Evolutionary conservation across 2,329 filamentous ascomycete genomes (phyloP).

Genomic region (Ophiostoma ulmi): DNA sequence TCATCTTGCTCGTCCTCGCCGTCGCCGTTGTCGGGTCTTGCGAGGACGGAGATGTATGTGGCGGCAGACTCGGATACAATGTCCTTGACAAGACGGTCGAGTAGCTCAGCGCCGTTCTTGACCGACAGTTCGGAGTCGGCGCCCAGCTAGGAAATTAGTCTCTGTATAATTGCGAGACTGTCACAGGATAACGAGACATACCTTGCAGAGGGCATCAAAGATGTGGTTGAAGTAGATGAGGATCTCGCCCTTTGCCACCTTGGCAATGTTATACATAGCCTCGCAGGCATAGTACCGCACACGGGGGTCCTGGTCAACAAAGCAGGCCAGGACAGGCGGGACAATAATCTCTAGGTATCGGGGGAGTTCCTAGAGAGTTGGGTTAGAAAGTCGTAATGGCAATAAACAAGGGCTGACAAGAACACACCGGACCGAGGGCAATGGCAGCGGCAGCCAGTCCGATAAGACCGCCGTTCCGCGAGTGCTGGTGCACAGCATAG

Average conservation of each 20-base stretch:
- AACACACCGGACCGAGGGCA: constrained; percentile 73
- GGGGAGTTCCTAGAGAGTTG: constrained; percentile 65
- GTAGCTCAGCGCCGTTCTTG: constrained; percentile 92
- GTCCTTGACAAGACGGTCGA: constrained; percentile 92
- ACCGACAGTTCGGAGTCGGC: constrained; percentile 95
- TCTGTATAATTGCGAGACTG: neutral
- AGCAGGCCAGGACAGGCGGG: constrained; percentile 92
- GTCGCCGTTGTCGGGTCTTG: constrained; percentile 45
- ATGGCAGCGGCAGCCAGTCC: constrained; percentile 93
- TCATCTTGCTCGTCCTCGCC: constrained; percentile 41
- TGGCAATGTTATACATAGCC: constrained; percentile 99
- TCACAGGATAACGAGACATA: constrained; percentile 35
- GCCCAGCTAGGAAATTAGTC: constrained; percentile 53
- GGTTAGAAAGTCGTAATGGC: neutral
- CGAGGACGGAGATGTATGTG: constrained; percentile 86
- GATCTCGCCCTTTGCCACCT: constrained; percentile 97
- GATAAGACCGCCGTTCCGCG: constrained; percentile 91
- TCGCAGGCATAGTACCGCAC: constrained; percentile 98
- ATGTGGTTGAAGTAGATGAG: constrained; percentile 97
- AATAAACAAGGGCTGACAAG: too few species aligned
- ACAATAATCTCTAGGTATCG: constrained; percentile 91
- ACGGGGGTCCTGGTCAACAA: constrained; percentile 94
- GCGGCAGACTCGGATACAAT: constrained; percentile 93
- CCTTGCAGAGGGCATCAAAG: constrained; percentile 95
- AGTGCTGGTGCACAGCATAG: constrained; percentile 95